Evolutionary conservation across 371 early-diverging fungal genomes (phyloP), one percentile per base, ranked within the genome.

Genomic region (Vairimorpha apis): DNA sequence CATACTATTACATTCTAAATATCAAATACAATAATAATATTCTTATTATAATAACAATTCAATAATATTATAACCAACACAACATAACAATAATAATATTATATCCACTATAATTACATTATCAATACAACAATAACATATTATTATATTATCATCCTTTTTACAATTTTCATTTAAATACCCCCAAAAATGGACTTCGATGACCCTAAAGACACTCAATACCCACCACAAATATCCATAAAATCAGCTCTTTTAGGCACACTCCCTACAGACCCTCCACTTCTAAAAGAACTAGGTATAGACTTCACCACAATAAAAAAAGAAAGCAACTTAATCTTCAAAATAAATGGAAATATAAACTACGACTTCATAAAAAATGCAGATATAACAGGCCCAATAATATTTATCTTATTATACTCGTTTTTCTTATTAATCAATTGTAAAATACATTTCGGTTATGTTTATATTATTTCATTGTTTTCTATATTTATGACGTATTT

Each of bases 281-380:
- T 84, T 30, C 63, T 84, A n/a, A 51, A 81, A 37, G 84, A 84
- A 45, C 73, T 84, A 0, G 83, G 84, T 25, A 80, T 84, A 27
- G 74, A 82, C 44, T 76, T 82, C 23, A 35, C 18, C 8, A 33
- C 70, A 18, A 82, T 84, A 58, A 63, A 69, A 37, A 70, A 60
- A 10, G 80, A 82, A 60, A 65, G 63, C 21, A 62, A 32, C 0
- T 23, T 77, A 2, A 43, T 75, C 18, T 55, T 82, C n/a, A 67
- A 74, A 45, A 60, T 78, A 2, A 63, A 73, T 14, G 60, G 30
- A 13, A 1, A 27, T 16, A 35, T 53, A 37, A 32, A 47, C 33
- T 68, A 38, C 43, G 27, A 55, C 29, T 68, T 47, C 29, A 33
- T 58, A 12, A 55, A 67, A 58, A 23, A 49, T 60, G 33, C 68